Evolutionary conservation across 192 early-diverging fungal genomes (phyloP).

Genomic region (Coemansia brasiliensis): DNA sequence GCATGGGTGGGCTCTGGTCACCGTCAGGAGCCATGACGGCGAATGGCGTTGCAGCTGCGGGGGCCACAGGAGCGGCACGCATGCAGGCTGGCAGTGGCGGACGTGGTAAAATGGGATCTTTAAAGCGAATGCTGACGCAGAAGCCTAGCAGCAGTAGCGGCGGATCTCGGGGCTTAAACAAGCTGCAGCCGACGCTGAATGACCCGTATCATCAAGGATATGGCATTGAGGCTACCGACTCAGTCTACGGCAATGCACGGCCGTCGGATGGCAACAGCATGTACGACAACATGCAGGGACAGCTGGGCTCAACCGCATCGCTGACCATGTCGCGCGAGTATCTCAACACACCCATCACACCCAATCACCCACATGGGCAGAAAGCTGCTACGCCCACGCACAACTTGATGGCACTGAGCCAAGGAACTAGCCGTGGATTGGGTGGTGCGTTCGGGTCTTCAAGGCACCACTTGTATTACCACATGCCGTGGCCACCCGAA

Average conservation of each 20-base stretch:
- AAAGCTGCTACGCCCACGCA: neutral
- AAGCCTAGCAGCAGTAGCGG: conserved; percentile 10
- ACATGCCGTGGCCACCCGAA: conserved; percentile 56
- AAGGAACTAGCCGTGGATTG: conserved; percentile 16
- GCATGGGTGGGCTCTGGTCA: conserved; percentile 25
- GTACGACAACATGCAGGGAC: conserved; percentile 22
- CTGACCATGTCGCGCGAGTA: conserved; percentile 44
- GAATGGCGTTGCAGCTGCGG: conserved; percentile 14
- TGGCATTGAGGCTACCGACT: conserved; percentile 35
- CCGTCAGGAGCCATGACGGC: neutral
- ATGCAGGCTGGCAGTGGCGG: conserved; percentile 9
- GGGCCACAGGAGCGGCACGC: neutral
- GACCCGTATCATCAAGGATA: conserved; percentile 56
- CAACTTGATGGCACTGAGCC: conserved; percentile 14
- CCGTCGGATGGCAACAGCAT: conserved; percentile 24
- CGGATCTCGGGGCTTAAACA: conserved; percentile 9
- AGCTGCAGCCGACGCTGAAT: conserved; percentile 28
- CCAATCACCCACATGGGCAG: neutral
- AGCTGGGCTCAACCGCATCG: conserved; percentile 43
- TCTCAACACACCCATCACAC: conserved; percentile 38
- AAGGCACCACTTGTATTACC: conserved; percentile 46
- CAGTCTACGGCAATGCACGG: conserved; percentile 23
- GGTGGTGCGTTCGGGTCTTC: conserved; percentile 27
- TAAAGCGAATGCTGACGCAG: conserved; percentile 53
- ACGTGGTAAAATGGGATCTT: conserved; percentile 41